phyloP scores from a whole-genome alignment of 2,329 filamentous ascomycete genomes.

The Pseudopyrenochaeta lycopersici region DNA sequence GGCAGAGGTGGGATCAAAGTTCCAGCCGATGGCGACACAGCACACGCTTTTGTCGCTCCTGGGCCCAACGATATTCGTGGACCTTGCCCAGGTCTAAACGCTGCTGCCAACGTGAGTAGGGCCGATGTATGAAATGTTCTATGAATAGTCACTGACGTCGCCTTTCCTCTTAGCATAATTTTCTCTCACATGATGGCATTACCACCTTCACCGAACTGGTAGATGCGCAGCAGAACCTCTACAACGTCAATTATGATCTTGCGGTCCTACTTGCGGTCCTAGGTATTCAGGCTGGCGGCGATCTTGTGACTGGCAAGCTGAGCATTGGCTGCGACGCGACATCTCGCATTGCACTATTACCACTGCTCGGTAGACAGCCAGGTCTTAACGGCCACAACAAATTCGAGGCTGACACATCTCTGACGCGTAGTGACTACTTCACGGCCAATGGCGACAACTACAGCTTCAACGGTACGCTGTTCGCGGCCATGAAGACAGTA shows the following conservation, averaged over 20 bases:
- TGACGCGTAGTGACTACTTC: conserved; percentile 55
- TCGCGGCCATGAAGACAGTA: conserved; percentile 48
- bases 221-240: conserved; percentile 57
- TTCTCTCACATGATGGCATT: conserved; percentile 55
- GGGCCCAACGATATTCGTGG: conserved; percentile 36
- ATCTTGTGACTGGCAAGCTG: conserved; percentile 53
- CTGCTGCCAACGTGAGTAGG: conserved; percentile 48
- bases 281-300: conserved; percentile 53
- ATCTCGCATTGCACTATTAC: conserved; percentile 47
- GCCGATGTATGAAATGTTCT: not conserved
- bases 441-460: conserved; percentile 46
- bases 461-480: conserved; percentile 53
- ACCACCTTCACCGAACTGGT: conserved; percentile 56
- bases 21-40: conserved; percentile 52
- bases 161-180: conserved; percentile 27
- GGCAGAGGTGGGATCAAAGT: conserved; percentile 56
- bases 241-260: conserved; percentile 56
- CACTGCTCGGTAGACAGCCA: conserved; percentile 47
- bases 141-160: not conserved
- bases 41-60: conserved; percentile 28
- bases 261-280: conserved; percentile 52
- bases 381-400: conserved; percentile 57
- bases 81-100: conserved; percentile 54
- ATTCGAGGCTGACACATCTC: conserved; percentile 53
- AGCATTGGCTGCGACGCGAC: conserved; percentile 59